Percentiles rank a stretch among this genome's conserved stretches.
Conservation (phyloP, 2,329 filamentous ascomycete species). For the Coniochaeta sp. region DNA sequence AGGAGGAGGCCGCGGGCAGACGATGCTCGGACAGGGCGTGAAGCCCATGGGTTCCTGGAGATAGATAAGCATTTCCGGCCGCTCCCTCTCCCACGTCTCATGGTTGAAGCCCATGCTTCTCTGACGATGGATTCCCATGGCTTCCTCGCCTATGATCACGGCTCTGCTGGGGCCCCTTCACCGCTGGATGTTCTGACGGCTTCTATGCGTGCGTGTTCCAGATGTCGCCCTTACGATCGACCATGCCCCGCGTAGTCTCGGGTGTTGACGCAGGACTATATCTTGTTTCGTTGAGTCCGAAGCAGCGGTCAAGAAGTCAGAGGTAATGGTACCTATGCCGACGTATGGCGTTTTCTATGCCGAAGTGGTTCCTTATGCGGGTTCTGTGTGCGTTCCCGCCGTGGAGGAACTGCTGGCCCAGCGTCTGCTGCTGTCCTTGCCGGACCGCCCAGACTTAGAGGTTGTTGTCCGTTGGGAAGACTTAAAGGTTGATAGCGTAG, state of each 20-base stretch:
- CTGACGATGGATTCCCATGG: background rate
- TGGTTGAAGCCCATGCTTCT: background rate
- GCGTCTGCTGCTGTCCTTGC: background rate
- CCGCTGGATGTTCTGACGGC: constrained; percentile 1
- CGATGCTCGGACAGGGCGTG: background rate
- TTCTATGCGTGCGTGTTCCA: constrained; percentile 1
- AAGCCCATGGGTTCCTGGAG: background rate
- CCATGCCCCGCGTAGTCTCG: background rate
- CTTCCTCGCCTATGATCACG: background rate
- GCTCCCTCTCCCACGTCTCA: background rate
- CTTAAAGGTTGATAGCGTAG: background rate
- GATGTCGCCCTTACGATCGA: background rate
- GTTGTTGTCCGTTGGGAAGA: background rate
- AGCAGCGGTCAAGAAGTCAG: background rate
- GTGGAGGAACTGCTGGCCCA: background rate
- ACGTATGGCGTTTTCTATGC: background rate
- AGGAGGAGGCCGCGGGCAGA: background rate
- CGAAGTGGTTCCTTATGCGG: constrained; percentile 1
- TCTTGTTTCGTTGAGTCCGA: background rate
- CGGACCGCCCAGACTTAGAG: background rate
- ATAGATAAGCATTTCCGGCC: background rate
- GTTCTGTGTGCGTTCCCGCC: background rate
- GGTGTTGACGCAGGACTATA: background rate
- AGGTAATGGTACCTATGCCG: background rate
- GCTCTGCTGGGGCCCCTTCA: background rate